Evolutionary conservation across 2,329 filamentous ascomycete genomes (phyloP), one percentile per base, ranked within the genome.

Genomic region (Hortaea sp.): DNA sequence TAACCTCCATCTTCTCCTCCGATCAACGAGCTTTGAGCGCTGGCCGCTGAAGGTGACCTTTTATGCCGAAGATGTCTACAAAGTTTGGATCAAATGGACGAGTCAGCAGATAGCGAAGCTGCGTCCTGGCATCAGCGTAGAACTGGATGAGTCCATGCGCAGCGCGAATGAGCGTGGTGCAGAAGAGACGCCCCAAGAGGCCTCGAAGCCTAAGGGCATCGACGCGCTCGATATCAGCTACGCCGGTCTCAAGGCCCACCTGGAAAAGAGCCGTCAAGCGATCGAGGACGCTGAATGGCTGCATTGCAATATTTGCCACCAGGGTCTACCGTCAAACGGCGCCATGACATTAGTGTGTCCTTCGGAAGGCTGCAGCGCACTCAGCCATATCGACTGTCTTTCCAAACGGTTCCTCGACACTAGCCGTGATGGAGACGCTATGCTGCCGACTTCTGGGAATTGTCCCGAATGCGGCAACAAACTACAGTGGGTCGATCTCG

Each of bases 11-110:
- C 71, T 92, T 2, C 72, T 98, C 0, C 73, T 94, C 1, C 76
- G 84, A 0, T 85, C 88, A 2, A 76, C 79, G 2, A 92, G 86
- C 63, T 97, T 97, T 62, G 70, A 73, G 11, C 72, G 81, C 40
- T 95, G 88, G 90, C 90, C 90, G 13, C 70, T 98, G 44, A 77
- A 77, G 44, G 62, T 95, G 41, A 81, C 85, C 27, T 90, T 97
- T 65, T 90, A 95, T 55, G 73, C 74, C 2, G 67, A 71, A 3
- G 85, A 90, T 49, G 81, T 87, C 0, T 76, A 84, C 56, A 67
- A 68, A 13, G 73, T 76, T 1, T 97, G 90, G 90, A 62, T 73
- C 12, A 71, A 65, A 42, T 81, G 77, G 71, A 73, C 72, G 39
- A 65, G 70, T 3, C 64, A 71, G 1, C 70, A 74, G 2, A 63